Base-by-base conservation (phyloP, 179 eudicot genomes). In the Nepenthes alata region DNA sequence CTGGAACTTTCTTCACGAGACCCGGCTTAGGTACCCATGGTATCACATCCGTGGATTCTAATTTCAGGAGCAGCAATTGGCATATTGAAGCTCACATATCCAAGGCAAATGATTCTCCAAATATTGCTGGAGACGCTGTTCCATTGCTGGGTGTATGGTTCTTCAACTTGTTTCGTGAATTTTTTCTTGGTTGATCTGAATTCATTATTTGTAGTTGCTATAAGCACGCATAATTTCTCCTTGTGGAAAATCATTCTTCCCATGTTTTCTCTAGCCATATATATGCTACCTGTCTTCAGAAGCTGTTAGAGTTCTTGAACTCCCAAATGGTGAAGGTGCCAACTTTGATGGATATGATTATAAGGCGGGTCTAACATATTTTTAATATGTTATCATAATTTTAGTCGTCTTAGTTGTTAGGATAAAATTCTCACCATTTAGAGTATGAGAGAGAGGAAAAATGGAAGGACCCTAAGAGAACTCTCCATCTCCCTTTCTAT, bases 61-160 rank as follows among this genome's bases (percentile, higher is more conserved):
- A 70, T 78, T 58, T 67, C 15, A 77, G 77, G 61, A 70, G 85
- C 63, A 67, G 69, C 55, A 64, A 65, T 37, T 66, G 76, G 81
- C 71, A 77, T 57, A 67, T 57, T 35, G 69, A 67, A 14, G 61
- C 57, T 39, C 85, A 69, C 47, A 60, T 51, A 53, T 47, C 80
- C 45, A 37, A 62, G 39, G 67, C 48, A 38, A 67, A 75, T 55
- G 72, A 72, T 60, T 67, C 80, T 48, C 68, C 84, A 55, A 59
- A 57, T 45, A 12, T 60, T 60, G 64, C 53, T 72, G 84, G 73
- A 57, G 82, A 78, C 70, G 53, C 62, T 35, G 61, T 69, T 66
- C 71, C 77, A n/a, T 35, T 62, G 5, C 55, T 53, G 59, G 73
- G 68, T 75, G 95, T 88, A 85, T 67, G 84, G 47, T 73, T 59